Evolutionary conservation across 1,139 yeast genomes (phyloP), one percentile per base, ranked within the genome.

Genomic region (Petasospora rhodanensis): DNA sequence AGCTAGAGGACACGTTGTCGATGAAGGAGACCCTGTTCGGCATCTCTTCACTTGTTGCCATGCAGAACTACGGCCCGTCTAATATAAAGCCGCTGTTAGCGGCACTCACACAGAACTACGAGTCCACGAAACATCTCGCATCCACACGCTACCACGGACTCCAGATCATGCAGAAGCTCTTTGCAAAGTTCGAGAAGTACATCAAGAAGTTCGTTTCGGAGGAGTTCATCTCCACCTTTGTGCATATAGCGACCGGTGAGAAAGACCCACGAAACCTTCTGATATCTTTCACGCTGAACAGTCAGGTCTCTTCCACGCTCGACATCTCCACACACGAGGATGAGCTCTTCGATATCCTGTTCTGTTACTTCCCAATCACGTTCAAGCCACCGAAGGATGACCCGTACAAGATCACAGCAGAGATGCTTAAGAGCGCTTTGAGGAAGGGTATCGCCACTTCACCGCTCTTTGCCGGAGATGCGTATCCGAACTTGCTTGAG

Each of bases 321-420:
- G 66, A 77, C 32, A 63, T 65, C 23, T 41, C 47, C 0, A 51
- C 58, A 3, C 58, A 48, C 35, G 58, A 65, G 18, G 79, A 79
- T 41, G 86, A 84, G 18, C 58, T 91, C 38, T 91, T 89, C 53
- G 98, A 93, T 54, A 77, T 84, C 22, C 70, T 87, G 24, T 91
- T 91, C 55, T 91, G 98, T 57, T 93, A 93, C 61, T 93, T 89
- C 61, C 99, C 99, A 5, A 89, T 93, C 33, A 83, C 96, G 1
- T 93, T 93, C 60, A 80, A 79, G 40, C 96, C 98, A 2, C 96
- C 97, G 2, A 77, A 82, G 38, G 51, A 51, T 32, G 96, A 89
- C 56, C 95, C 96, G 0, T 86, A 87, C 55, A 77, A 79, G 41
- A 84, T 87, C 41, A 76, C 95, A 0, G 73, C 87, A 2, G 72